These are phyloP conservation scores for Sphagnum contortum DNA, from an alignment of 225 moss, liverwort and hornwort species.

Conservation along the genomic window DNA sequence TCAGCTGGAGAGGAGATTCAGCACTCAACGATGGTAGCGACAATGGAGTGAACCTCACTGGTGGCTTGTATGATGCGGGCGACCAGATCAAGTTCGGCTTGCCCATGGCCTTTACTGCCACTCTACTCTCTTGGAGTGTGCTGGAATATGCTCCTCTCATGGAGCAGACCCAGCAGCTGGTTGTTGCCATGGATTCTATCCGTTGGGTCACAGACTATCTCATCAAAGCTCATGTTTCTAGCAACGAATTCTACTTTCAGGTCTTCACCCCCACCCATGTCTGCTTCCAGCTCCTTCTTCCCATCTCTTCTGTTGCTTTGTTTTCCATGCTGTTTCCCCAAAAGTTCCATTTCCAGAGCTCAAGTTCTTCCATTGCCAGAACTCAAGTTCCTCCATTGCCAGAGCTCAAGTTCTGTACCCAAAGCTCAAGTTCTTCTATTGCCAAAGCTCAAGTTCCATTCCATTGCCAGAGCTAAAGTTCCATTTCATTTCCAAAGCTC, in stretches of 20 bases:
- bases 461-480: too few species aligned
- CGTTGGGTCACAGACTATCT: conserved; percentile 88
- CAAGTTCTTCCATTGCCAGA: too few species aligned
- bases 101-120: conserved; percentile 89
- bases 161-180: conserved; percentile 39
- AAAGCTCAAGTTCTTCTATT: too few species aligned
- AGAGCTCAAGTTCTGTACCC: too few species aligned
- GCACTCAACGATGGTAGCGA: conserved; percentile 36
- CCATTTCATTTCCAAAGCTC: too few species aligned
- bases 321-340: too few species aligned
- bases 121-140: conserved; percentile 81
- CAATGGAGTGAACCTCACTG: conserved; percentile 51
- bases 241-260: conserved; percentile 37
- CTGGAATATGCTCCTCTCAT: conserved; percentile 61
- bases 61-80: conserved; percentile 85
- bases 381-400: too few species aligned
- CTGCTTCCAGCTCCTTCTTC: too few species aligned
- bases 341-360: too few species aligned
- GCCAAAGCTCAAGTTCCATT: too few species aligned
- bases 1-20: conserved; percentile 43
- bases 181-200: conserved; percentile 57
- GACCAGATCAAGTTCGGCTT: conserved; percentile 87
- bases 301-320: too few species aligned
- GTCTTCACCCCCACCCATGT: conserved; percentile 2
- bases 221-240: conserved; percentile 58